Conservation (phyloP, 495 filamentous ascomycete species). For the Aspergillus coremiiformis region DNA sequence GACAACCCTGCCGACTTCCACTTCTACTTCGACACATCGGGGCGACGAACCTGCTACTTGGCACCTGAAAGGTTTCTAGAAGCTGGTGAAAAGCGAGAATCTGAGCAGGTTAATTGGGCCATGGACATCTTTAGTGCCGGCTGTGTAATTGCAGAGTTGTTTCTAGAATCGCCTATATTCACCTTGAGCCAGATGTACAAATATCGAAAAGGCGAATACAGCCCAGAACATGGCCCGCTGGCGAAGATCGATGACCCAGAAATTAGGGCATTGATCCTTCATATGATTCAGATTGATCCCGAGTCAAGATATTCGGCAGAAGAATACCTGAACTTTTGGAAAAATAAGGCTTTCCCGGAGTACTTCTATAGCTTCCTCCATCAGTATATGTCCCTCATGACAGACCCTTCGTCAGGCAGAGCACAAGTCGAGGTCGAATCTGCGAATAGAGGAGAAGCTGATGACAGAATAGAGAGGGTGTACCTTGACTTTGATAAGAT, state of each 20-base stretch:
- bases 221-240: constrained; percentile 70
- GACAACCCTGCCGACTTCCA: constrained; percentile 97
- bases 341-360: constrained; percentile 82
- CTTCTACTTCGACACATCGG: constrained; percentile 94
- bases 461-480: constrained; percentile 87
- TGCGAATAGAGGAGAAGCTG: constrained; percentile 69
- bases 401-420: constrained; percentile 79
- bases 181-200: constrained; percentile 88
- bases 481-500: constrained; percentile 97
- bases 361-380: constrained; percentile 98
- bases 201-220: constrained; percentile 87
- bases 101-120: constrained; percentile 70
- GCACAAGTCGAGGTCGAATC: constrained; percentile 53
- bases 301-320: constrained; percentile 89
- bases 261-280: constrained; percentile 75
- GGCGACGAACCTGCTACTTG: constrained; percentile 88
- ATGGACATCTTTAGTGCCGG: constrained; percentile 99
- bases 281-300: constrained; percentile 94
- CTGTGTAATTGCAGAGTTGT: constrained; percentile 95
- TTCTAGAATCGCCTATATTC: constrained; percentile 92
- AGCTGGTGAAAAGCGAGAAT: constrained; percentile 57
- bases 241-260: constrained; percentile 82
- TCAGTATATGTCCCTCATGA: constrained; percentile 93
- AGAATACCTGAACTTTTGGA: constrained; percentile 89
- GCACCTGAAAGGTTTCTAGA: constrained; percentile 87